phyloP scores from a whole-genome alignment of 164 flowering plant species.

The Vitis cinerea region DNA sequence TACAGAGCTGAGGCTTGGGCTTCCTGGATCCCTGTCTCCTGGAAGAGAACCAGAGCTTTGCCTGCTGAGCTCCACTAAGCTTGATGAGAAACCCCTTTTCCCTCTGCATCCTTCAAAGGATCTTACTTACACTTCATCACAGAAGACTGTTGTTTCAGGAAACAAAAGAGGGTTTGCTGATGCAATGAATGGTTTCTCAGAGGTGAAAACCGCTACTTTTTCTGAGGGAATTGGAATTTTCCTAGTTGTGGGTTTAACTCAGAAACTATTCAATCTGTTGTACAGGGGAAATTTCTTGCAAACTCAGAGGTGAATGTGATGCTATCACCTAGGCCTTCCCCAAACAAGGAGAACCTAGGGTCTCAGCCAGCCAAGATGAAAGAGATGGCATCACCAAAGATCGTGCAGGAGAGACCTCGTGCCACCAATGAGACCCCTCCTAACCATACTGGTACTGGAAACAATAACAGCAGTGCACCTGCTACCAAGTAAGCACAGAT shows the following conservation, averaged over 20 bases:
- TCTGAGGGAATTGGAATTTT: conserved; percentile 6
- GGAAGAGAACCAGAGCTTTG: conserved; percentile 28
- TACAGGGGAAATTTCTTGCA: conserved; percentile 34
- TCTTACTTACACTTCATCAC: conserved; percentile 21
- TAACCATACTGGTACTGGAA: conserved; percentile 15
- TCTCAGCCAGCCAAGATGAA: conserved; percentile 21
- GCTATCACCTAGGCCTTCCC: conserved; percentile 32
- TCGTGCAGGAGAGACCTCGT: conserved; percentile 18
- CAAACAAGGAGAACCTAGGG: conserved; percentile 30
- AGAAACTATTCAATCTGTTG: conserved; percentile 13
- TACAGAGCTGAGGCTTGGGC: conserved; percentile 48
- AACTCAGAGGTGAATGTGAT: conserved; percentile 20
- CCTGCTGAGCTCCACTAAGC: conserved; percentile 19
- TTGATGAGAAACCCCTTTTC: conserved; percentile 43
- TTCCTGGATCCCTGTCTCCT: conserved; percentile 49
- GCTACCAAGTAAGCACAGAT: conserved; percentile 30
- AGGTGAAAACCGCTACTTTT: conserved; percentile 18
- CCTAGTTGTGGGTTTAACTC: conserved; percentile 13
- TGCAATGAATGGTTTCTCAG: conserved; percentile 42
- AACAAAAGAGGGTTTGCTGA: conserved; percentile 54
- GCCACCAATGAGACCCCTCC: conserved; percentile 17
- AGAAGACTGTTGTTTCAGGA: conserved; percentile 32
- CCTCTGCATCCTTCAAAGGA: conserved; percentile 41
- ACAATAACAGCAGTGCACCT: conserved; percentile 29
- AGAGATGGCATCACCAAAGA: conserved; percentile 17